A percentile compares a stretch with the other conserved stretches of the same genome.
Evolutionary conservation across 495 filamentous ascomycete genomes (phyloP).

Genomic region (Amphirosellinia nigrospora): DNA sequence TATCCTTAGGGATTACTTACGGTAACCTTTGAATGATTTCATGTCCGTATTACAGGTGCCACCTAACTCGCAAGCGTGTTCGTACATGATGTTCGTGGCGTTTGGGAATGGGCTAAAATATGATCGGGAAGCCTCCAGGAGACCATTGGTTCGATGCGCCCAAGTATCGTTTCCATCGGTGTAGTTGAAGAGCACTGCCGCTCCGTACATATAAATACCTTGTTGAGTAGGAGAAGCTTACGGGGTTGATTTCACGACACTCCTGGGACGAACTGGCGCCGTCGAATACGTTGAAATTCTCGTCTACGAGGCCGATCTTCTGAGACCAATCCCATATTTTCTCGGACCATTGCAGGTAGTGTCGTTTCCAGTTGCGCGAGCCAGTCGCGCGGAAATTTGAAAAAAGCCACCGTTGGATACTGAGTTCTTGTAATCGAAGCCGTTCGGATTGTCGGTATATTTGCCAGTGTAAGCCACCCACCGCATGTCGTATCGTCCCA

Average conservation of each 20-base stretch:
- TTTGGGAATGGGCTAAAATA: constrained; percentile 46
- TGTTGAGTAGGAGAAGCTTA: constrained; percentile 67
- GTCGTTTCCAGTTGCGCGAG: constrained; percentile 66
- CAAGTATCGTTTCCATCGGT: constrained; percentile 60
- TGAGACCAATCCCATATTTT: constrained; percentile 73
- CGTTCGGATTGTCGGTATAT: constrained; percentile 78
- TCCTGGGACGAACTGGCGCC: constrained; percentile 54
- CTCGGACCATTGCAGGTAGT: constrained; percentile 73
- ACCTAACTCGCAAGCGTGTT: constrained; percentile 73
- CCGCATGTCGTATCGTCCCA: constrained; percentile 74
- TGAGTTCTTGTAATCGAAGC: constrained; percentile 74
- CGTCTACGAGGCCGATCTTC: constrained; percentile 56
- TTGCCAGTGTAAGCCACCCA: constrained; percentile 84
- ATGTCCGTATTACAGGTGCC: constrained; percentile 72
- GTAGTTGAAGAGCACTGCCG: constrained; percentile 68
- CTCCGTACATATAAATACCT: constrained; percentile 70
- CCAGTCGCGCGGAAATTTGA: constrained; percentile 70
- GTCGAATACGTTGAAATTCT: constrained; percentile 60
- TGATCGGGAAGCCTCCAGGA: constrained; percentile 50
- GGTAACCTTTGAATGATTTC: constrained; percentile 80
- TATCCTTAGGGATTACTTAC: not conserved
- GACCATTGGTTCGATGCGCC: constrained; percentile 54
- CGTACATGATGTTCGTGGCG: constrained; percentile 65
- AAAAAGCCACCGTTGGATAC: constrained; percentile 75
- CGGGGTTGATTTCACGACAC: constrained; percentile 52